Evolutionary conservation across 352 stramenopile species (phyloP).

Genomic region (Bremia lactucae): DNA sequence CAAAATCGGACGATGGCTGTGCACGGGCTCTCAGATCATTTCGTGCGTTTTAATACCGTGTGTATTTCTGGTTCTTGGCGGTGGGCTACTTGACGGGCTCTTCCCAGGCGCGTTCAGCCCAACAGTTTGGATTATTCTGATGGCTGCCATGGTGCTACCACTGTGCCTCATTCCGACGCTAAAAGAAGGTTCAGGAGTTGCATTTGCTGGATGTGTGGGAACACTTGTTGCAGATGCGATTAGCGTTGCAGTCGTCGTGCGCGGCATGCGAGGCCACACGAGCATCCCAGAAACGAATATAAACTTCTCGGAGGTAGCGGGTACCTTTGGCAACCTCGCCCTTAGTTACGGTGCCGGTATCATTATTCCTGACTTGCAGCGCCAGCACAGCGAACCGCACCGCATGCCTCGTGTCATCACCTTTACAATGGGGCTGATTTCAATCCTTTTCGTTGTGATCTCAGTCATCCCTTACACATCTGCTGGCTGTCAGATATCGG

Average conservation of each 20-base stretch:
- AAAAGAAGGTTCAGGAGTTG: slow-evolving; percentile 46
- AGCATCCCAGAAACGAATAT: slow-evolving; percentile 31
- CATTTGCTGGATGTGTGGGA: slow-evolving; percentile 46
- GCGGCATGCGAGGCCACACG: slow-evolving; percentile 45
- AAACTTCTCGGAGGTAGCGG: slow-evolving; percentile 39
- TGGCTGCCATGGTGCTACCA: slow-evolving; percentile 38
- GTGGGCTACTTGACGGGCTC: slow-evolving; percentile 34
- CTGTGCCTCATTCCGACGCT: slow-evolving; percentile 49
- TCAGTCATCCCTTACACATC: slow-evolving; percentile 29
- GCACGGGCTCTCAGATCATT: slow-evolving; percentile 42
- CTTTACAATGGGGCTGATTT: slow-evolving; percentile 43
- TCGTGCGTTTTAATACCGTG: slow-evolving; percentile 45
- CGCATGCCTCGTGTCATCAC: slow-evolving; percentile 52
- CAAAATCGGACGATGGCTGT: slow-evolving; percentile 34
- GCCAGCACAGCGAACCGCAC: slow-evolving; percentile 44
- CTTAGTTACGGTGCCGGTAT: slow-evolving; percentile 54
- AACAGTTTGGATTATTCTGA: slow-evolving; percentile 53
- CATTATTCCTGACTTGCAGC: slow-evolving; percentile 50
- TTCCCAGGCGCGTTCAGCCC: slow-evolving; percentile 37
- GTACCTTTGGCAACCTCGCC: slow-evolving; percentile 49
- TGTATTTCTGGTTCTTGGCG: slow-evolving; percentile 48
- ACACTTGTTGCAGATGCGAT: slow-evolving; percentile 54
- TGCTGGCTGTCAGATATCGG: slow-evolving; percentile 50
- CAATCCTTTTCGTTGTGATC: slow-evolving; percentile 38
- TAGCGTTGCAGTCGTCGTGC: slow-evolving; percentile 32